phyloP scores from a whole-genome alignment of 1,284 basidiomycete genomes.

The Marasmius oreades region DNA sequence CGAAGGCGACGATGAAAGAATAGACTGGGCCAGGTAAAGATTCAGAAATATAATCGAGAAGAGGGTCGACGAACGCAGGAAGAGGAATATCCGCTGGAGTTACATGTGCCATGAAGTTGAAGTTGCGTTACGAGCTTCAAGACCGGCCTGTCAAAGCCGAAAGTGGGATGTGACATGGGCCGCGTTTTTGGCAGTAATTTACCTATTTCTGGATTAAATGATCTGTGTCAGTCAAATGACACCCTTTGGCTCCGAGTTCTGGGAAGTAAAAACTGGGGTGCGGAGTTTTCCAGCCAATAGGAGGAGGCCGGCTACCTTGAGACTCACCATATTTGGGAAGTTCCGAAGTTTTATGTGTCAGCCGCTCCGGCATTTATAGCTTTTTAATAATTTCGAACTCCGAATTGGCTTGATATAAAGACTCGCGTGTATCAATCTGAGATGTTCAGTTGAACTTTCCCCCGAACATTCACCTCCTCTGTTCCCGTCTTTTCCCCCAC shows the following conservation, averaged over 20 bases:
- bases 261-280: conserved; percentile 26
- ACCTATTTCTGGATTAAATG: no score
- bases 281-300: conserved; percentile 28
- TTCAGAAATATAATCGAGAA: conserved; percentile 52
- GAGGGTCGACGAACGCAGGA: conserved; percentile 42
- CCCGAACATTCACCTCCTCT: conserved; percentile 17
- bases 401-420: no score
- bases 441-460: neutral
- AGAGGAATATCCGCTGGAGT: conserved; percentile 26
- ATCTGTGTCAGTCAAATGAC: no score
- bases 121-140: neutral
- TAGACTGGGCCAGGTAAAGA: conserved; percentile 55
- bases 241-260: no score
- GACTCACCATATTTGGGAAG: neutral
- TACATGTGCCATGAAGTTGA: conserved; percentile 11
- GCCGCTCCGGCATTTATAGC: no score
- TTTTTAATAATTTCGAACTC: no score
- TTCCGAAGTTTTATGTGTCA: neutral
- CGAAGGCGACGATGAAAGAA: conserved; percentile 43
- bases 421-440: no score
- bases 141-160: no score
- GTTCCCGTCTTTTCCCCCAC: conserved; percentile 13
- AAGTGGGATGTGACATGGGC: no score
- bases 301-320: conserved; percentile 18
- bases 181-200: no score